Evolutionary conservation across 768 basidiomycete genomes (phyloP), one percentile per base, ranked within the genome.

Genomic region (Leccinum truebloodii): DNA sequence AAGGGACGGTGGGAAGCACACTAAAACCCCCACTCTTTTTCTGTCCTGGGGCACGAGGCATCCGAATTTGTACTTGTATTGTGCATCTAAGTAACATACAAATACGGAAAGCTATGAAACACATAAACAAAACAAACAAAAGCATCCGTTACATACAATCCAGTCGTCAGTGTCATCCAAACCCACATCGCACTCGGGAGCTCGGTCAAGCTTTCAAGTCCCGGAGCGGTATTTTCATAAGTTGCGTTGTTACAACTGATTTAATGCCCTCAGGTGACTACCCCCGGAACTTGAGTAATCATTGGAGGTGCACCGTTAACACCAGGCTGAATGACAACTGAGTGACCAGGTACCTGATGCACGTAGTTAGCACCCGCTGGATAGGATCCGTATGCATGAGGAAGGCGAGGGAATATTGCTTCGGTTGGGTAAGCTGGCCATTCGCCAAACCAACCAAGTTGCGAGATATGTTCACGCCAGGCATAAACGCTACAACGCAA

Each of bases 401-500:
- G 63, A 53, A 55, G 60, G 30, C 72, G 72, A 46, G 63, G 69
- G 49, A 65, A 62, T 24, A 67, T 3, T 18, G 63, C 52, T 55
- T 74, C 74, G 6, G 59, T 65, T 51, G 73, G 73, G 68, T 84
- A 87, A 41, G 86, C 87, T 24, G 88, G 88, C 64, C 77, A 77
- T 77, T 92, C 86, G 52, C 84, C 84, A 67, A 87, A 92, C 90
- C 90, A 92, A 2, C 86, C 87, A 10, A 92, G 79, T 64, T 91
- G 88, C 78, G 73, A 65, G 61, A 79, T 75, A 59, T 74, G 67
- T 60, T 70, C 66, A 26, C 61, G 59, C 76, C 76, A 78, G 13
- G 73, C 76, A 35, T 70, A 74, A 49, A 59, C 39, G 10, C 71
- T 72, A 37, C 30, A 37, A 46, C 34, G 20, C 16, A 44, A 39